Percentiles rank a stretch among this genome's conserved stretches.
phyloP scores from a whole-genome alignment of 441 rosid genomes.

The Daphne laureola region DNA sequence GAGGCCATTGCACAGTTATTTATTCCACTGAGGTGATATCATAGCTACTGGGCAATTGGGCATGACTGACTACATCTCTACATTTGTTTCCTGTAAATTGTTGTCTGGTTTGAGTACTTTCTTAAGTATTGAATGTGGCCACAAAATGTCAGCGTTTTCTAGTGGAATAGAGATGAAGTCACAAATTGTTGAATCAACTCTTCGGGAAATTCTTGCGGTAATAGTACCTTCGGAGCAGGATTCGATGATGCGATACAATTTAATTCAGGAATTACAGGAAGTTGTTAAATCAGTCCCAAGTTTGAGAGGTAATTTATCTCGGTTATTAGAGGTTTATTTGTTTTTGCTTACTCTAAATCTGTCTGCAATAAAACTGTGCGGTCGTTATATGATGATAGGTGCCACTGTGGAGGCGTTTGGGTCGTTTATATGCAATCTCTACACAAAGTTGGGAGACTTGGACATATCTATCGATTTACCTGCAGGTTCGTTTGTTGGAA shows the following conservation, averaged over 20 bases:
- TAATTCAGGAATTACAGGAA: constrained; percentile 47
- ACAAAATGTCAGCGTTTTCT: neutral
- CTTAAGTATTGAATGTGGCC: too few species aligned
- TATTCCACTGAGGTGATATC: too few species aligned
- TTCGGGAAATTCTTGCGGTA: constrained; percentile 49
- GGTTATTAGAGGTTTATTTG: neutral
- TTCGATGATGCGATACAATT: constrained; percentile 31
- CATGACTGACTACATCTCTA: too few species aligned
- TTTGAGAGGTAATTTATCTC: constrained; percentile 52
- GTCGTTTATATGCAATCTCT: constrained; percentile 82
- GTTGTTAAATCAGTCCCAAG: constrained; percentile 51
- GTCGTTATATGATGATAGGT: constrained; percentile 35
- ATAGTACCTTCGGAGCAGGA: constrained; percentile 53
- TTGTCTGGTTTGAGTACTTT: too few species aligned
- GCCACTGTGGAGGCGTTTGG: constrained; percentile 89
- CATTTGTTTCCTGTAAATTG: too few species aligned
- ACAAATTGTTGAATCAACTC: constrained; percentile 29
- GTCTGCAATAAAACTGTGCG: neutral
- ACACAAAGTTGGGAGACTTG: constrained; percentile 77
- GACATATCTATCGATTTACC: constrained; percentile 67
- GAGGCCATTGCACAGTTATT: too few species aligned
- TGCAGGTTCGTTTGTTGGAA: constrained; percentile 54
- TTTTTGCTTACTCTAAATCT: neutral
- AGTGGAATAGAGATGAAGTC: constrained; percentile 36
- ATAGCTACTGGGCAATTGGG: too few species aligned